Conservation (phyloP, 306 rosid species). For the Boehmeria nivea region DNA sequence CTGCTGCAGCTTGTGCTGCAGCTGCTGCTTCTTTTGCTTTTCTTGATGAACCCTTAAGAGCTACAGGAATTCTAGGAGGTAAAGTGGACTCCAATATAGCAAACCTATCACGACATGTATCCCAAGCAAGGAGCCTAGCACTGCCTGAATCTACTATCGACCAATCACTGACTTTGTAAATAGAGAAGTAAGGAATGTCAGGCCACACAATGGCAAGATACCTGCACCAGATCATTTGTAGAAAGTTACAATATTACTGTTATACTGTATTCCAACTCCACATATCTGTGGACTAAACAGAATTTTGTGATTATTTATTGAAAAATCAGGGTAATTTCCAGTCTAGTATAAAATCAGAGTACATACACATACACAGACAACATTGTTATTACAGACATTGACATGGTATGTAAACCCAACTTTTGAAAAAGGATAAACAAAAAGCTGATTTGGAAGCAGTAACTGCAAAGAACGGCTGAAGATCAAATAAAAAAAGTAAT, state of each 20-base stretch:
- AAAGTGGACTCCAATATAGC: constrained; percentile 83
- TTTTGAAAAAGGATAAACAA: not conserved
- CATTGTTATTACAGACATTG: not conserved
- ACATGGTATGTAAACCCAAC: not conserved
- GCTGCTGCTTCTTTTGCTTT: constrained; percentile 94
- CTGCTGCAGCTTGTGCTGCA: constrained; percentile 96
- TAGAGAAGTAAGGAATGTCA: constrained; percentile 94
- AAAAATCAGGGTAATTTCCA: not conserved
- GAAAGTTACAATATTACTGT: not conserved
- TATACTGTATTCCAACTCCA: constrained; percentile 4
- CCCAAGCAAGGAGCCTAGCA: constrained; percentile 99
- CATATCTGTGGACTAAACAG: not conserved
- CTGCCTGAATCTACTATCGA: constrained; percentile 98
- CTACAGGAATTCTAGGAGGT: constrained; percentile 76
- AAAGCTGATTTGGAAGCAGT: not conserved
- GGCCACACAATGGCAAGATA: constrained; percentile 94
- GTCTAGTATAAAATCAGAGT: constrained; percentile 1
- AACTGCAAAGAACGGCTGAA: not conserved
- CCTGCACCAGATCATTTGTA: constrained; percentile 50
- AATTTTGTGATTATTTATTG: not conserved
- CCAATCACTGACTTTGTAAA: constrained; percentile 95
- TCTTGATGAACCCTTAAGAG: constrained; percentile 84
- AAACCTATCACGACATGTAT: constrained; percentile 93
- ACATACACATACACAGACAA: not conserved
- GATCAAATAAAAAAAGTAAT: not conserved